These are phyloP conservation scores for Trichoderma reesei DNA, from an alignment of 495 filamentous ascomycete genomes.

Conservation along the genomic window DNA sequence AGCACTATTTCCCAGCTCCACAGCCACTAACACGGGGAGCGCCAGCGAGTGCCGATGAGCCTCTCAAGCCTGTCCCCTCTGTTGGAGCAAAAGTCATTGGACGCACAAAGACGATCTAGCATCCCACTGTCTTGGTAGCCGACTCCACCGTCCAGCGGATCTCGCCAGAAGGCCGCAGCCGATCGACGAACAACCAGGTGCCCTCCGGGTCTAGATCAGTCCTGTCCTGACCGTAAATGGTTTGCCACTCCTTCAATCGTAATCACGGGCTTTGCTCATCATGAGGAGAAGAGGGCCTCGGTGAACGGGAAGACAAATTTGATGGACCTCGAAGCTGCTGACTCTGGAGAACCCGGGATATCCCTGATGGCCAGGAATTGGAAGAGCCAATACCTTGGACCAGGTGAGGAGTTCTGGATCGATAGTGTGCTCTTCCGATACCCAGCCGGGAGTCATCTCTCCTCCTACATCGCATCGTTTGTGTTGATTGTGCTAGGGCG, in stretches of 20 bases:
- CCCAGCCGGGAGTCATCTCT: no score
- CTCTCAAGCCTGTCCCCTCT: not conserved
- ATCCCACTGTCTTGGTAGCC: not conserved
- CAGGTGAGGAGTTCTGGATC: not conserved
- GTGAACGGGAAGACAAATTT: not conserved
- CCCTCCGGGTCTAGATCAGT: slow-evolving; percentile 1
- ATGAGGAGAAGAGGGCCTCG: not conserved
- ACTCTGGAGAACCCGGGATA: no score
- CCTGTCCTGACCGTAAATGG: not conserved
- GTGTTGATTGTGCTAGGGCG: no score
- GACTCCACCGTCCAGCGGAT: not conserved
- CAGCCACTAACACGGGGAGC: not conserved
- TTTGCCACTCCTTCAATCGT: not conserved
- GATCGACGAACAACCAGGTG: not conserved
- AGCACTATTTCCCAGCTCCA: not conserved
- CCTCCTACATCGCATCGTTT: no score
- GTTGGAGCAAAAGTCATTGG: not conserved
- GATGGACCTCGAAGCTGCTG: not conserved
- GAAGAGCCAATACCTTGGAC: no score
- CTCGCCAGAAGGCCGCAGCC: not conserved
- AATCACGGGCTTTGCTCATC: not conserved
- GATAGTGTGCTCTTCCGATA: not conserved
- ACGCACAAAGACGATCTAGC: not conserved
- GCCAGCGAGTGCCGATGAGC: not conserved
- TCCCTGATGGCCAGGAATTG: no score